Percentiles rank a stretch among this genome's conserved stretches.
phyloP scores from a whole-genome alignment of 202 grass and related monocot species.

The Carex sylvatica region DNA sequence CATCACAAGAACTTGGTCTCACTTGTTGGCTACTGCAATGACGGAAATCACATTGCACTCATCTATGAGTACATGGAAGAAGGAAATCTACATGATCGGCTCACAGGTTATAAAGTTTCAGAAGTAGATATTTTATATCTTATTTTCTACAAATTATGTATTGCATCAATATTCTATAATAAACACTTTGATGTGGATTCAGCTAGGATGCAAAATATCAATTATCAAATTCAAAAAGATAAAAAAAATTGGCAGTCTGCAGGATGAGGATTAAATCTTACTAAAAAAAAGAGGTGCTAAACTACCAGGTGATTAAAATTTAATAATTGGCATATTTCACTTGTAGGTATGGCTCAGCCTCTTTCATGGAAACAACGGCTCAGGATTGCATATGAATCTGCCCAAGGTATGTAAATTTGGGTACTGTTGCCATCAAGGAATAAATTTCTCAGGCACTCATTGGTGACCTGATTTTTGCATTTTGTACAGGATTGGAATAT shows the following conservation, averaged over 20 bases:
- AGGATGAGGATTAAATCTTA: neutral
- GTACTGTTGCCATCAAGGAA: neutral
- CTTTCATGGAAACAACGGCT: conserved; percentile 30
- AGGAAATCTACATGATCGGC: conserved; percentile 33
- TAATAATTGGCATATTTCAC: neutral
- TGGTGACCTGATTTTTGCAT: neutral
- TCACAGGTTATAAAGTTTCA: conserved; percentile 22
- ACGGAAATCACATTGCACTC: conserved; percentile 29
- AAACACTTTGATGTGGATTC: neutral
- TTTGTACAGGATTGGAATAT: conserved; percentile 7
- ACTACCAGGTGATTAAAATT: neutral
- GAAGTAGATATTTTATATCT: neutral
- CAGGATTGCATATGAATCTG: conserved; percentile 32
- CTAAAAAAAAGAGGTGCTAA: neutral
- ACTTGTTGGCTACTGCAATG: conserved; percentile 40
- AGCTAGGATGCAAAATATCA: neutral
- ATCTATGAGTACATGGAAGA: conserved; percentile 44
- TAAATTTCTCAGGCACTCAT: neutral
- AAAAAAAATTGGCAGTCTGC: neutral
- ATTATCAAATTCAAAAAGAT: neutral
- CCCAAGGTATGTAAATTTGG: conserved; percentile 33
- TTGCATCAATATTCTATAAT: neutral
- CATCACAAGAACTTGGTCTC: conserved; percentile 42
- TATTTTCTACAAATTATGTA: too few relatives aligned
- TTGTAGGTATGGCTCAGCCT: neutral